Evolutionary conservation across 176 grass and related monocot genomes (phyloP).

Genomic region (Alopecurus myosuroides): DNA sequence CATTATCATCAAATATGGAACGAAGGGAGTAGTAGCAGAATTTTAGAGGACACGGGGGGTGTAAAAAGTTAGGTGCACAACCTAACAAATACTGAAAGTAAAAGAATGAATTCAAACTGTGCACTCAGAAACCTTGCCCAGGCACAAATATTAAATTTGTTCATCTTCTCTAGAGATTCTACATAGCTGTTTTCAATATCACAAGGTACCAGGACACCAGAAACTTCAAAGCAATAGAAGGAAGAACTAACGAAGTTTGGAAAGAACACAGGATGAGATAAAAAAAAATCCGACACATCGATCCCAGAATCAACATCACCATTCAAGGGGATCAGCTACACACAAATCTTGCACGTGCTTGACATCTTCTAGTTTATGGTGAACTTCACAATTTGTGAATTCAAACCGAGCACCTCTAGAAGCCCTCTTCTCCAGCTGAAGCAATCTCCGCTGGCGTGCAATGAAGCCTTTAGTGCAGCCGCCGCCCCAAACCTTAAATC

Average conservation of each 20-base stretch:
- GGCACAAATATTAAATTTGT: background rate
- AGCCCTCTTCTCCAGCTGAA: background rate
- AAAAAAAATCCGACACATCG: background rate
- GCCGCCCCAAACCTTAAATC: background rate
- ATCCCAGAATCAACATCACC: background rate
- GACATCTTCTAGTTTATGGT: background rate
- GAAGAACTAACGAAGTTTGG: background rate
- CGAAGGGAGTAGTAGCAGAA: too few relatives aligned
- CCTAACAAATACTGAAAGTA: background rate
- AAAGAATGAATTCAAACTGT: background rate
- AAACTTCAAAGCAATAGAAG: background rate
- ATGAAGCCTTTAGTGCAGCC: background rate
- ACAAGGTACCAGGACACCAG: background rate
- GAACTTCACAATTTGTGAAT: background rate
- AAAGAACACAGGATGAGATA: background rate
- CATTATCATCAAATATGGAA: too few relatives aligned
- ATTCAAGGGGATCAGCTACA: background rate
- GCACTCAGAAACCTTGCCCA: background rate
- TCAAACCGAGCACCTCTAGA: background rate
- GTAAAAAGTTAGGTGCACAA: background rate
- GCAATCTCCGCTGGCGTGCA: background rate
- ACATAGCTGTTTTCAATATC: background rate
- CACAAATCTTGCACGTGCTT: background rate
- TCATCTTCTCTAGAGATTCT: background rate
- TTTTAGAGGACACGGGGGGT: background rate